Evolutionary conservation across 352 stramenopile genomes (phyloP).

Genomic region (Ophiocytium majus): DNA sequence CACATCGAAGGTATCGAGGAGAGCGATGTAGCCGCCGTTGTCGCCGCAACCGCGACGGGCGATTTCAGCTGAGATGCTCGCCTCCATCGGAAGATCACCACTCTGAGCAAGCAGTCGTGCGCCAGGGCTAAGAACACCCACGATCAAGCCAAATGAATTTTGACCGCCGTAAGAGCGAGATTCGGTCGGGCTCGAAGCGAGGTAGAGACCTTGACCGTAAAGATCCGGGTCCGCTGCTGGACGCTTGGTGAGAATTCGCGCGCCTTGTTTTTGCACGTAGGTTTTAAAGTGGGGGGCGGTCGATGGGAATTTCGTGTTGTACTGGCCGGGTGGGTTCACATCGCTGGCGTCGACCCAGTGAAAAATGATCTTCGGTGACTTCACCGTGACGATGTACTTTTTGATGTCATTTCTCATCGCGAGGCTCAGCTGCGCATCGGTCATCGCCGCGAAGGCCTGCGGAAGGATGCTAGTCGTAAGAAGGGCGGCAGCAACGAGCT

Average conservation of each 20-base stretch:
- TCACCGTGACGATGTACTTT: constrained; percentile 6
- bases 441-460: constrained; percentile 13
- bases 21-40: neutral
- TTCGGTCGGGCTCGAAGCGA: neutral
- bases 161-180: constrained; percentile 2
- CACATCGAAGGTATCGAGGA: neutral
- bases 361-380: constrained; percentile 7
- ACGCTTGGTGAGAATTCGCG: neutral
- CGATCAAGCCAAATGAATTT: constrained; percentile 10
- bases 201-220: neutral
- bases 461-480: no score
- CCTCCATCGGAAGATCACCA: neutral
- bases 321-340: neutral
- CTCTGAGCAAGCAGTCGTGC: neutral
- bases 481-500: no score
- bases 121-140: neutral
- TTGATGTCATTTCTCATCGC: neutral
- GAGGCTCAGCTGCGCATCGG: neutral
- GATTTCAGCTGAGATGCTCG: no score
- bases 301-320: neutral
- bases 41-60: neutral
- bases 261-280: neutral
- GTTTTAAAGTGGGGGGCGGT: neutral
- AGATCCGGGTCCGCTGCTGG: neutral
- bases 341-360: neutral